Evolutionary conservation across 2,329 filamentous ascomycete genomes (phyloP).

Genomic region (Cladobotryum mycophilum): DNA sequence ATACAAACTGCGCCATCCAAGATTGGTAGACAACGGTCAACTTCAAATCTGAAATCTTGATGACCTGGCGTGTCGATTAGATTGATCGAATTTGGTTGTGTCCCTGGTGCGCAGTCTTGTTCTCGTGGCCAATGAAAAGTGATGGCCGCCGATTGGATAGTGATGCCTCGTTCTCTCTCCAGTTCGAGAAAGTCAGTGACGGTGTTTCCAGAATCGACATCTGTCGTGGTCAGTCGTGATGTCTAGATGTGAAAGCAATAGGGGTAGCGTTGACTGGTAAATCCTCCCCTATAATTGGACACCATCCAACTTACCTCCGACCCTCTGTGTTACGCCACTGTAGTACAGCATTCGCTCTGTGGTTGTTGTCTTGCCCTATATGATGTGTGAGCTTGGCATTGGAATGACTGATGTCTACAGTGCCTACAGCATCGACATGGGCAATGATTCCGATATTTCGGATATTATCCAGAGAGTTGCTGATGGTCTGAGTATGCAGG

Average conservation of each 20-base stretch:
- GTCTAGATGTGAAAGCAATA: background rate
- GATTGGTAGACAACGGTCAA: conserved; percentile 80
- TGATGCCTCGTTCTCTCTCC: conserved; percentile 87
- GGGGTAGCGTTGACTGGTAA: background rate
- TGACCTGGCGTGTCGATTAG: conserved; percentile 95
- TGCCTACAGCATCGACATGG: conserved; percentile 79
- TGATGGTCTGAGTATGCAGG: background rate
- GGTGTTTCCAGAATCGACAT: conserved; percentile 94
- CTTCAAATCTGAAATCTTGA: conserved; percentile 96
- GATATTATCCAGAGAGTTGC: conserved; percentile 44
- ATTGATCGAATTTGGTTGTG: conserved; percentile 64
- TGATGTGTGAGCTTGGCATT: background rate
- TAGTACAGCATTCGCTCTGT: conserved; percentile 99
- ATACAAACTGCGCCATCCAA: conserved; percentile 90
- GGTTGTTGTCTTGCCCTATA: conserved; percentile 86
- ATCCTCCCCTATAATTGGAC: background rate
- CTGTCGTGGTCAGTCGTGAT: conserved; percentile 31
- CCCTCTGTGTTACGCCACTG: conserved; percentile 77
- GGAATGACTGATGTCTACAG: background rate
- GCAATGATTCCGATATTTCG: conserved; percentile 98
- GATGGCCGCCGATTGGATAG: conserved; percentile 94
- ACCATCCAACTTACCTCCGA: conserved; percentile 53
- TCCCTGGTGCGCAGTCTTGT: conserved; percentile 33
- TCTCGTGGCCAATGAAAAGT: conserved; percentile 85
- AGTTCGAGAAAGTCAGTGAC: conserved; percentile 95